Base-by-base conservation (phyloP, 139 green algal species). In the Trebouxia sp. region DNA sequence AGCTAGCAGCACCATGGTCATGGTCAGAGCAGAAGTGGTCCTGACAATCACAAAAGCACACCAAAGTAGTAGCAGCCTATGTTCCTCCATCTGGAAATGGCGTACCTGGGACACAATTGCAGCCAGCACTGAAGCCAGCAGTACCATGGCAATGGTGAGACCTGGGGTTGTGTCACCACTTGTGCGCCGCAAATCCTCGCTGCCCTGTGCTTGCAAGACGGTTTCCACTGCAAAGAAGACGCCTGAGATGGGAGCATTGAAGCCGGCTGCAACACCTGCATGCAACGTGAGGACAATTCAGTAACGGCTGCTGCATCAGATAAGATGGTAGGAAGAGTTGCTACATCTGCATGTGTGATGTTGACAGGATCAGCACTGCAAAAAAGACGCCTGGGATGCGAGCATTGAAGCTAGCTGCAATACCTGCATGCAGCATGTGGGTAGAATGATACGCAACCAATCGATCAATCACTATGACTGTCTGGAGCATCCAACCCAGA, bases 221-320 rank as follows among this genome's bases (percentile, higher is more conserved):
- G 91, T 96, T 87, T 98, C 94, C 6, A 98, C 88, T 11, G 95
- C 96, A 81, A 98, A 99, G 76, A 99, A 96, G 1, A 96, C 92
- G 7, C 94, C 96, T 5, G 92, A 85, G 10, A 98, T 94, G 0
- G 96, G 94, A 0, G 96, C 96, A 82, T 98, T 97, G 87, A 99
- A 99, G 11, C 95, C 96, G 0, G 96, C 94, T 12, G 94, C 93
- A 14, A 98, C 89, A 74, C 94, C 94, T 62, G n/a, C n/a, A n/a
- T n/a, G n/a, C n/a, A n/a, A n/a, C n/a, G n/a, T n/a, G n/a, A n/a
- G n/a, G n/a, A n/a, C n/a, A n/a, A n/a, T n/a, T n/a, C n/a, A n/a
- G n/a, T n/a, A n/a, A n/a, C n/a, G n/a, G n/a, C n/a, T n/a, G n/a
- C n/a, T n/a, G n/a, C n/a, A n/a, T n/a, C n/a, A n/a, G n/a, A n/a